phyloP scores from a whole-genome alignment of 2,329 filamentous ascomycete species.

The Claviceps arundinis region DNA sequence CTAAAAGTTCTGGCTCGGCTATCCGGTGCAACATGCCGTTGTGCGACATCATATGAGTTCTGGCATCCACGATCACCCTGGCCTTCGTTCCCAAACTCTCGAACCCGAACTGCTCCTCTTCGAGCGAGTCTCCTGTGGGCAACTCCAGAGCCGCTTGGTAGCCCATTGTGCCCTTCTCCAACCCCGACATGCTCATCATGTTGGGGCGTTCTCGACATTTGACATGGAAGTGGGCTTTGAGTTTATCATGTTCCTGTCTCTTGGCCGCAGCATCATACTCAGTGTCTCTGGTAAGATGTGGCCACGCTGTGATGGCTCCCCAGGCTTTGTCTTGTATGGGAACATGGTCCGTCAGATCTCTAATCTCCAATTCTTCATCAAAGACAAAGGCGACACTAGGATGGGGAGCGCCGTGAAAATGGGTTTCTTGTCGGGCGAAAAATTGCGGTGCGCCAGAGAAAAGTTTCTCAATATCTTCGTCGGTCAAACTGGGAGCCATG shows the following conservation, averaged over 20 bases:
- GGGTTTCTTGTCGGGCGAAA: slow-evolving; percentile 46
- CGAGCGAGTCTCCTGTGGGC: slow-evolving; percentile 48
- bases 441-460: slow-evolving; percentile 68
- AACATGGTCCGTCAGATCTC: slow-evolving; percentile 51
- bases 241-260: slow-evolving; percentile 29
- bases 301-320: slow-evolving; percentile 49
- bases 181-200: slow-evolving; percentile 59
- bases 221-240: slow-evolving; percentile 43
- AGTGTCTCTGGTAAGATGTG: slow-evolving; percentile 42
- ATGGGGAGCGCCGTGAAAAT: slow-evolving; percentile 45
- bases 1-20: slow-evolving; percentile 43
- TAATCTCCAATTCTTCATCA: slow-evolving; percentile 47
- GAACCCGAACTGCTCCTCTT: slow-evolving; percentile 49
- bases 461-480: slow-evolving; percentile 51
- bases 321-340: slow-evolving; percentile 51
- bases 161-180: slow-evolving; percentile 58
- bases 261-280: slow-evolving; percentile 31
- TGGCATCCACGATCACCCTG: slow-evolving; percentile 41
- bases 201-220: slow-evolving; percentile 50
- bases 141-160: slow-evolving; percentile 56
- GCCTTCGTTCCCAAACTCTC: slow-evolving; percentile 41
- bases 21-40: slow-evolving; percentile 41
- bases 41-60: slow-evolving; percentile 40
- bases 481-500: slow-evolving; percentile 38
- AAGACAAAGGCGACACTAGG: slow-evolving; percentile 56